Evolutionary conservation across 768 basidiomycete genomes (phyloP).

Genomic region (Lactarius tabidus): DNA sequence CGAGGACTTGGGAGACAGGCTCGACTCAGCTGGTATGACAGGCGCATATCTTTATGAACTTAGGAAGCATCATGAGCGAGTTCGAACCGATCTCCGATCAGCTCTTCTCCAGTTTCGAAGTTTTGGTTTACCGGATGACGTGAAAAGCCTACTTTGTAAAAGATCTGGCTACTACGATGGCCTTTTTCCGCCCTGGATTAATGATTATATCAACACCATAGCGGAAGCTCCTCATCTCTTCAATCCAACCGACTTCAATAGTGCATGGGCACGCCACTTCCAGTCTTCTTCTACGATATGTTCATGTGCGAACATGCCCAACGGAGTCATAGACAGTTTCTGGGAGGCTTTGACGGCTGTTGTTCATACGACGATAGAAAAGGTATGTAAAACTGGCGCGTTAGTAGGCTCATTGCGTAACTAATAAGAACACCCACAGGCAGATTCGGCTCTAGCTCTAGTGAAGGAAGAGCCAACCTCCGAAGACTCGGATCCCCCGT

Average conservation of each 20-base stretch:
- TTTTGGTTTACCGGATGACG: neutral
- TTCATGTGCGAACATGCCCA: neutral
- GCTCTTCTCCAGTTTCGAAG: too few species aligned
- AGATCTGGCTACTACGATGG: neutral
- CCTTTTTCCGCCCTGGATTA: neutral
- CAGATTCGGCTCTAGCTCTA: too few species aligned
- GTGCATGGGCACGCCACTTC: neutral
- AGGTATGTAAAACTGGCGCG: neutral
- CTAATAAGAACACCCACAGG: neutral
- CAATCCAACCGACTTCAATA: neutral
- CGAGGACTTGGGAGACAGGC: too few species aligned
- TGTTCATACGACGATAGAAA: neutral
- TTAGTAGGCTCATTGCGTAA: neutral
- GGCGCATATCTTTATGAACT: too few species aligned
- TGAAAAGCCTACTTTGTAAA: neutral
- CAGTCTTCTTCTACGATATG: neutral
- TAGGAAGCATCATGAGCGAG: too few species aligned
- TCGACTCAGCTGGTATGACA: too few species aligned
- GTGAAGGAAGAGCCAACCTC: too few species aligned
- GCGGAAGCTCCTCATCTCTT: neutral
- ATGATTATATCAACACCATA: neutral
- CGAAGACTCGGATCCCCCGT: too few species aligned
- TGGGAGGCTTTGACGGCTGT: too few species aligned
- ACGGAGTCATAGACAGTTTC: neutral
- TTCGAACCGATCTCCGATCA: too few species aligned